phyloP scores from a whole-genome alignment of 208 protist genomes.

The Crithidia expoeki region DNA sequence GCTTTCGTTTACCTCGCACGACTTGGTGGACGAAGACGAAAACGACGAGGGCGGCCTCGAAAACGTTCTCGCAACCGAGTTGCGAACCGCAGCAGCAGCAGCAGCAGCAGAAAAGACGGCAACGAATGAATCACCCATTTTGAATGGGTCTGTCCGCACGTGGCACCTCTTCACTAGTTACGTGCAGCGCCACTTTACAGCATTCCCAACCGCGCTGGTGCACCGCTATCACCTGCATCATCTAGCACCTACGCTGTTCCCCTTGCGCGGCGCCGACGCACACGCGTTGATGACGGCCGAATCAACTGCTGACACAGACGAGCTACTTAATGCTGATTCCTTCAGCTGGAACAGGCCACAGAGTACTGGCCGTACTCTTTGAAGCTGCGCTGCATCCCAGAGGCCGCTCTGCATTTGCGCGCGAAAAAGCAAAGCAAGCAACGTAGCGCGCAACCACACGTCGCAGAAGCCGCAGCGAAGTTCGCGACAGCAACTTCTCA shows the following conservation, averaged over 20 bases:
- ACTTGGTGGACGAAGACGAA: constrained; percentile 16
- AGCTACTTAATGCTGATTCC: not conserved
- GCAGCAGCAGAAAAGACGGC: not conserved
- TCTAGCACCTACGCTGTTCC: constrained; percentile 70
- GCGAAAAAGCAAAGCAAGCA: not conserved
- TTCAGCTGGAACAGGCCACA: not conserved
- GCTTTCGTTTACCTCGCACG: constrained; percentile 29
- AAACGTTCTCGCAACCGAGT: not conserved
- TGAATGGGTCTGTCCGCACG: too few relatives aligned
- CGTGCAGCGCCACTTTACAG: constrained; percentile 58
- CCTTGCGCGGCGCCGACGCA: constrained; percentile 19
- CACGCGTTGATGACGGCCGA: not conserved
- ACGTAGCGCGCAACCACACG: not conserved
- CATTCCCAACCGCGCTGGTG: constrained; percentile 80
- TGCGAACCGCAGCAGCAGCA: not conserved
- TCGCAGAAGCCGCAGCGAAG: not conserved
- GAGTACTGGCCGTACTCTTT: constrained; percentile 66
- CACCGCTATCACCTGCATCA: constrained; percentile 83
- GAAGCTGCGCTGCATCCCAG: constrained; percentile 48
- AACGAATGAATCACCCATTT: not conserved
- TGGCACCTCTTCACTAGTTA: constrained; percentile 69
- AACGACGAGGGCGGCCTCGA: not conserved
- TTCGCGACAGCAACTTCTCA: not conserved
- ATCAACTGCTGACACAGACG: not conserved
- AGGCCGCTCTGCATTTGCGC: constrained; percentile 26